These are phyloP conservation scores for Alternaria postmessia DNA, from an alignment of 2,329 filamentous ascomycete genomes.

Conservation along the genomic window DNA sequence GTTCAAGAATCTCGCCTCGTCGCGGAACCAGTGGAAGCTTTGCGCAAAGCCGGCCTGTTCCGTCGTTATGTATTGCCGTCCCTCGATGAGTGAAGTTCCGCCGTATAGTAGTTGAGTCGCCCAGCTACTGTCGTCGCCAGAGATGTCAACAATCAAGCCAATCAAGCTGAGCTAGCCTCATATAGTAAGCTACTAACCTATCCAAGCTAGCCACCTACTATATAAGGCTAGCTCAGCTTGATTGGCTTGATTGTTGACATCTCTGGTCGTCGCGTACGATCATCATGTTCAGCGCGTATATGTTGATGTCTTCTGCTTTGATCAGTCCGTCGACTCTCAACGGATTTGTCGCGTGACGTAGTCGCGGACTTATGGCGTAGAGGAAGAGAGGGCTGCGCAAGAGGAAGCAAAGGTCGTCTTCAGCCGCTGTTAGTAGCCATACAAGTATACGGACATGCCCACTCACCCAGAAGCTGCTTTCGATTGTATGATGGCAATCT, in stretches of 20 bases:
- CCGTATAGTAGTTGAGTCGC: constrained; percentile 10
- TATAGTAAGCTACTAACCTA: no score
- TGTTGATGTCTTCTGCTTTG: not conserved
- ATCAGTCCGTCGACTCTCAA: not conserved
- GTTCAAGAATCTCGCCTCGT: constrained; percentile 16
- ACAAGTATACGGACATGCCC: not conserved
- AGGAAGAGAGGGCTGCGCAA: constrained; percentile 17
- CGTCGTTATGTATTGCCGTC: not conserved
- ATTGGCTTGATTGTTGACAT: no score
- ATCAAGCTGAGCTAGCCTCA: no score
- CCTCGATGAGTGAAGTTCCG: constrained; percentile 13
- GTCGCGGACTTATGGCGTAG: constrained; percentile 14
- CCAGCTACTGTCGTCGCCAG: constrained; percentile 15
- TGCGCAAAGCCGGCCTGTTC: constrained; percentile 4
- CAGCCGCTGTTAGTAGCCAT: not conserved
- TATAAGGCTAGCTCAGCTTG: no score
- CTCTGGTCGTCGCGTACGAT: constrained; percentile 12
- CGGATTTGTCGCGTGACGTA: not conserved
- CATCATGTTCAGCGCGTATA: constrained; percentile 5
- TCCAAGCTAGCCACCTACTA: no score
- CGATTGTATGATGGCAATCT: constrained; percentile 12
- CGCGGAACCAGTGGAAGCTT: constrained; percentile 23
- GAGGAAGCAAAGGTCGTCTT: constrained; percentile 19
- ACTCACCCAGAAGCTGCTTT: constrained; percentile 13
- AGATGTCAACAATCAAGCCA: no score